These are phyloP conservation scores for Arachis stenosperma DNA, from an alignment of 306 rosid genomes.

Conservation along the genomic window DNA sequence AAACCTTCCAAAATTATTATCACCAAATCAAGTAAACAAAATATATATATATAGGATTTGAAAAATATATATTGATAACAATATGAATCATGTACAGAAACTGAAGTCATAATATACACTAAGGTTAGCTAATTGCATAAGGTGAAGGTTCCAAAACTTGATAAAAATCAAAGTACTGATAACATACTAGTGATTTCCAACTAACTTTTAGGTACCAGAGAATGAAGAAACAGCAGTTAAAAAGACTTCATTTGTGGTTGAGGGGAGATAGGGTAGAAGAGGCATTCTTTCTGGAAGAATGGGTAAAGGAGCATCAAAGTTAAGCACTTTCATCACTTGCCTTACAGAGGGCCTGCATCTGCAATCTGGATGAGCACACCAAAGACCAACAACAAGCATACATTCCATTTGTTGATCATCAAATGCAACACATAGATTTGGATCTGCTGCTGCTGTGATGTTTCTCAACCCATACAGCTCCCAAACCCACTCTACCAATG, in stretches of 20 bases:
- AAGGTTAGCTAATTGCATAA: no score
- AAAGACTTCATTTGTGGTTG: not conserved
- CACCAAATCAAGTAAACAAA: no score
- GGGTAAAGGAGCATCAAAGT: conserved; percentile 44
- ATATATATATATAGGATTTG: no score
- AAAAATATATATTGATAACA: no score
- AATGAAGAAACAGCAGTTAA: not conserved
- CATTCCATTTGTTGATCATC: conserved; percentile 42
- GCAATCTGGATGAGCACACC: conserved; percentile 44
- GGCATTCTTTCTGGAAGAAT: conserved; percentile 38
- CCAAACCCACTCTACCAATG: conserved; percentile 51
- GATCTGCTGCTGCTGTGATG: conserved; percentile 32
- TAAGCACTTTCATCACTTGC: conserved; percentile 40
- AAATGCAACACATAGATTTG: conserved; percentile 34
- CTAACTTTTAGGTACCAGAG: not conserved
- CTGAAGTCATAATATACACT: not conserved
- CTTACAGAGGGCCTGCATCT: conserved; percentile 24
- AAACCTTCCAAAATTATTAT: no score
- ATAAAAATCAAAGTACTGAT: not conserved
- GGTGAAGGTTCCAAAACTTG: not conserved
- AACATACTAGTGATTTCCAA: conserved; percentile 7
- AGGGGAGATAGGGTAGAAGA: conserved; percentile 3
- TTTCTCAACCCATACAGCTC: conserved; percentile 41
- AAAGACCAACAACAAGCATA: conserved; percentile 32
- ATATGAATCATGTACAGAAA: no score